phyloP scores from a whole-genome alignment of 1,284 basidiomycete genomes.

The Puccinia polysora region DNA sequence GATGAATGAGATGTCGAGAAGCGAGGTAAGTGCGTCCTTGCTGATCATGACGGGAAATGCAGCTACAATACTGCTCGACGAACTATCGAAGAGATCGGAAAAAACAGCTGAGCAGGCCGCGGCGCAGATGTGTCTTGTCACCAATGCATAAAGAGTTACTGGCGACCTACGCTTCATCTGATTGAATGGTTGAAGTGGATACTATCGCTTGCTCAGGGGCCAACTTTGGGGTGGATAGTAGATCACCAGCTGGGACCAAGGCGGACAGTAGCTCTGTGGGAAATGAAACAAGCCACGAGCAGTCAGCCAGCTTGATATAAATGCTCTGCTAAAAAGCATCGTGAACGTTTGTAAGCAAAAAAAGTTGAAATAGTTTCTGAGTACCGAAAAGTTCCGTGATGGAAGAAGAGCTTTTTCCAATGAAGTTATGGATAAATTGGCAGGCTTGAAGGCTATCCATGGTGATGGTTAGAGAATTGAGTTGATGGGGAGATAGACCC shows the following conservation, averaged over 20 bases:
- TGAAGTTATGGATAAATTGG: slow-evolving; percentile 13
- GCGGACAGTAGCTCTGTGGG: slow-evolving; percentile 1
- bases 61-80: background rate
- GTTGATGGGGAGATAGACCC: background rate
- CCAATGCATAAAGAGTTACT: no score
- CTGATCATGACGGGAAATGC: slow-evolving; percentile 10
- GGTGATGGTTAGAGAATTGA: background rate
- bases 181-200: background rate
- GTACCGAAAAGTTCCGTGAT: background rate
- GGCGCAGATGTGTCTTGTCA: no score
- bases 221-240: background rate
- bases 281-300: background rate
- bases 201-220: slow-evolving; percentile 8
- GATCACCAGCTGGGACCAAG: background rate
- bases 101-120: no score
- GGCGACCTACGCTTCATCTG: no score
- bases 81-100: background rate
- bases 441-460: slow-evolving; percentile 18
- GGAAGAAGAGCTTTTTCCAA: slow-evolving; percentile 13
- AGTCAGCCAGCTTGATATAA: no score
- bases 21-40: slow-evolving; percentile 15
- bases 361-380: background rate
- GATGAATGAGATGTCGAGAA: slow-evolving; percentile 10
- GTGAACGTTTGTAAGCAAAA: no score
- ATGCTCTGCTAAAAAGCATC: no score